Percentiles rank a stretch among this genome's conserved stretches.
Conservation (phyloP, 768 basidiomycete species). For the Agaricus sinodeliciosus region DNA sequence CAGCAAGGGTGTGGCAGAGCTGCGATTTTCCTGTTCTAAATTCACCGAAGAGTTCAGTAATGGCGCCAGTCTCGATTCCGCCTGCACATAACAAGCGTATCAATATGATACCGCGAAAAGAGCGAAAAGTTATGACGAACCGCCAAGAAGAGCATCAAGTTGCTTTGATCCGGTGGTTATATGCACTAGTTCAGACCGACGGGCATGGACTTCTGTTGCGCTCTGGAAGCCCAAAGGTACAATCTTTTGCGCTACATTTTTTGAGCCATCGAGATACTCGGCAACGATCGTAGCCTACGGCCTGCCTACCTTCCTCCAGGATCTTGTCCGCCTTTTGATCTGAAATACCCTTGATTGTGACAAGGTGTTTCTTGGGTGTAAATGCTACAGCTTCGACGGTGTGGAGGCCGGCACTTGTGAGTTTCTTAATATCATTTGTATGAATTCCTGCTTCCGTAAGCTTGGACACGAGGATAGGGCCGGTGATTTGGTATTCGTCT, state of each 20-base stretch:
- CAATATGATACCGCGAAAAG: constrained; percentile 9
- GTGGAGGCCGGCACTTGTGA: constrained; percentile 84
- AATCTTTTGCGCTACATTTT: constrained; percentile 78
- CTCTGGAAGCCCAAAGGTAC: constrained; percentile 97
- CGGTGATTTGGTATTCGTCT: constrained; percentile 58
- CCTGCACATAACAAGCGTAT: constrained; percentile 34
- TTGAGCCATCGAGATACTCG: not conserved
- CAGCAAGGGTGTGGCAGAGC: constrained; percentile 95
- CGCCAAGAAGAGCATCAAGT: constrained; percentile 91
- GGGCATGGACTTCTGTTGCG: constrained; percentile 94
- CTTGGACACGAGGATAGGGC: constrained; percentile 81
- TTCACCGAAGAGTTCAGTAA: constrained; percentile 97
- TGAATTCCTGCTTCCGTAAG: constrained; percentile 86
- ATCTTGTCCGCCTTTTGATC: constrained; percentile 98
- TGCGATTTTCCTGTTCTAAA: constrained; percentile 99
- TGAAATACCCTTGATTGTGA: constrained; percentile 92
- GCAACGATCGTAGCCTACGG: constrained; percentile 16
- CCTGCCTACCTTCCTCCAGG: constrained; percentile 64
- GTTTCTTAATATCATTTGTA: constrained; percentile 90
- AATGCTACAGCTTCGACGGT: constrained; percentile 96
- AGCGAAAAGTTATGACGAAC: constrained; percentile 30
- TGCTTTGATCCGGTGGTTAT: constrained; percentile 97
- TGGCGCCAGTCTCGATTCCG: constrained; percentile 96
- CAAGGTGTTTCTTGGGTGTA: constrained; percentile 89
- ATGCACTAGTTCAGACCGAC: constrained; percentile 90